Conservation (phyloP, 108 stramenopile species). For the Nannochloropsis oceanica region DNA sequence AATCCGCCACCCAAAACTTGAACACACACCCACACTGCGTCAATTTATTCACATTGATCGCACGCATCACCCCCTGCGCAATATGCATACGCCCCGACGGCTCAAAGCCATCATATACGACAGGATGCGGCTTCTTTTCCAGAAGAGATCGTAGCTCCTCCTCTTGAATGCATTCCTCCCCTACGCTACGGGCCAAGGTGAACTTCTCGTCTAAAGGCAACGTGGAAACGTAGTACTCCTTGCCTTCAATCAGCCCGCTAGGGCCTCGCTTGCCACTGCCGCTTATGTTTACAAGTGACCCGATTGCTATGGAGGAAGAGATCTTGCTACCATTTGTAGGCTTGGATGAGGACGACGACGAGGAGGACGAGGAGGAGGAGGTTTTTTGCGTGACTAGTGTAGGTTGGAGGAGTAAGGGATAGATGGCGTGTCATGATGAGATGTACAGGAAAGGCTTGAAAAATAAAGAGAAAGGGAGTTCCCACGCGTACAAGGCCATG, state of each 20-base stretch:
- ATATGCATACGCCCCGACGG: slow-evolving; percentile 99
- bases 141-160: slow-evolving; percentile 39
- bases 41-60: slow-evolving; percentile 89
- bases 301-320: neutral
- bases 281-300: neutral
- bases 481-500: too few species aligned
- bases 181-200: slow-evolving; percentile 38
- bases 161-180: slow-evolving; percentile 45
- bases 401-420: neutral
- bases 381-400: neutral
- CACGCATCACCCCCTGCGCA: slow-evolving; percentile 72
- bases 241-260: neutral
- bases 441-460: too few species aligned
- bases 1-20: slow-evolving; percentile 99
- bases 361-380: neutral
- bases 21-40: slow-evolving; percentile 51
- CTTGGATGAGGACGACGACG: neutral
- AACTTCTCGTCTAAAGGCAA: slow-evolving; percentile 33
- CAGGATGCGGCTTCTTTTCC: slow-evolving; percentile 30
- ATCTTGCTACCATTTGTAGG: neutral
- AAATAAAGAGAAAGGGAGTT: too few species aligned
- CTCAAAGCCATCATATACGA: slow-evolving; percentile 95
- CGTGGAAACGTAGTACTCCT: neutral
- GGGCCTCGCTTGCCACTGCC: neutral
- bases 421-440: neutral